Base-by-base conservation (phyloP, 164 flowering plant genomes). In the Hamamelis virginiana region DNA sequence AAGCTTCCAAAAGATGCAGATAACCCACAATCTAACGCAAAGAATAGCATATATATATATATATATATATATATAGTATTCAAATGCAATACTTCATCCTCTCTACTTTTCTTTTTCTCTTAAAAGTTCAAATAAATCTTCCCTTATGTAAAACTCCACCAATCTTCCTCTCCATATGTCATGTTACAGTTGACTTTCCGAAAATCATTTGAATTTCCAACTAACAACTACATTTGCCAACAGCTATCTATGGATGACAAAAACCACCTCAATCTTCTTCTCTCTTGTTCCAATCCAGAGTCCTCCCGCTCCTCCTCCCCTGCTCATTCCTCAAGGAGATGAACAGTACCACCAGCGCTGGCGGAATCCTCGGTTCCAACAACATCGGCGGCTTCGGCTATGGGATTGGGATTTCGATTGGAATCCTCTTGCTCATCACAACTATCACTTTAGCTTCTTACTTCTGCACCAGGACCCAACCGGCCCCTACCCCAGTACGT, bases 391-490 rank as follows among this genome's bases (percentile, higher is more conserved):
- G 95, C 0, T 82, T 89, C 28, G 88, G 89, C 12, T 89, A 87
- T 44, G 95, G 92, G 45, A 76, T 91, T 27, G 94, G 90, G 0
- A 76, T 91, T 6, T 86, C 97, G 0, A 68, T 91, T 1, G 95
- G 93, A n/a, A 78, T 93, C 72, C 88, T 93, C 58, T 63, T 93
- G 21, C 86, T 93, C 74, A 84, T 93, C 81, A 89, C 88, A 21
- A 87, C 93, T 74, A 83, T 93, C 73, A 86, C 88, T 41, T 62
- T 93, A 2, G 84, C 91, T 3, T 88, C 94, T 38, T 93, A 93
- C 72, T 91, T 75, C 76, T 93, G 98, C 81, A 77, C 85, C 64
- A 63, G 89, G 3, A 65, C 43, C 2, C 65, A 33, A 9, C 52
- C 23, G 23, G 33, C 72, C 46, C 22, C 62, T 0, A 43, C 28